Evolutionary conservation across 2,329 filamentous ascomycete genomes (phyloP), one percentile per base, ranked within the genome.

Genomic region (Alternaria sp.): DNA sequence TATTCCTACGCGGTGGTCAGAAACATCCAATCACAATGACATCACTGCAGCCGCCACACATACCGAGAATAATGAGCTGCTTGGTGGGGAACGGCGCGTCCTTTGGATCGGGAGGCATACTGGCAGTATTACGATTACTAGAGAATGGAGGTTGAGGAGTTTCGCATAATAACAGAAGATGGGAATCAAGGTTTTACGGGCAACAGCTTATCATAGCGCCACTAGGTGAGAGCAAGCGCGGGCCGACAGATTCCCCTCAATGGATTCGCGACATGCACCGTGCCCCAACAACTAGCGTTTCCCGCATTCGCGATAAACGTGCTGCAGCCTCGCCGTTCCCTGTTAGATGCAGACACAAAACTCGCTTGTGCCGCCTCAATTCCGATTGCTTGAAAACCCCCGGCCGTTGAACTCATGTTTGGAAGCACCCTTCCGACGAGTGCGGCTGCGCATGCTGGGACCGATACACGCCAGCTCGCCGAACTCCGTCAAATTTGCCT

Each of bases 1-100:
- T 83, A 97, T 93, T 77, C 93, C 93, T 96, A 71, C 44, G 49
- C 58, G 59, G 57, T 30, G 51, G 66, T 73, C 57, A 75, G 71
- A 52, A 64, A 50, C 44, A 43, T 43, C 54, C 56, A 63, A 62
- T 68, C 58, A 59, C 38, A 9, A 63, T 67, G 66, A 68, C 43
- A 66, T 69, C 59, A 66, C 54, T 34, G 36, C 12, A 53, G 28
- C 16, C 28, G 48, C 32, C 30, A 27, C 25, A 64, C 75, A 48
- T 68, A 81, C 76, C 79, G 61, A 82, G 73, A 50, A 82, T 81
- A 20, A 78, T 78, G 62, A 84, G 79, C 65, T 84, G 82, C 65
- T 79, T 81, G 30, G 78, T 79, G 30, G 82, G 82, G 72, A 83
- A 84, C 20, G 80, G 73, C 48, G 71, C 74, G 56, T 76, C 73